Base-by-base conservation (phyloP, 345 rosid species). In the Lenwebbia sp. region DNA sequence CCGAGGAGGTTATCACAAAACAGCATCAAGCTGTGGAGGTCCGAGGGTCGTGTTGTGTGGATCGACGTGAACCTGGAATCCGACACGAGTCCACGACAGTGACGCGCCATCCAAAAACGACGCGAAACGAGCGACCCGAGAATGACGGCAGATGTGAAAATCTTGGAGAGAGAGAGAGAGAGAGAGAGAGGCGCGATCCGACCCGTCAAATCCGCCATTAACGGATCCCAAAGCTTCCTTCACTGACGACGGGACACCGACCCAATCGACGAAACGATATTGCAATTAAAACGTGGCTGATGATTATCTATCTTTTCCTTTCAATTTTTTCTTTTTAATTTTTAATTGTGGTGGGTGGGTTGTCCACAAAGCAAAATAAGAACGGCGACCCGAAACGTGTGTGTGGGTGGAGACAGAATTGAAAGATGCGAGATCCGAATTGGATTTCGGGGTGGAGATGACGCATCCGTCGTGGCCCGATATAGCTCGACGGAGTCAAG, bases 401-500 rank as follows among this genome's bases (percentile, higher is more conserved):
- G 13, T 2, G 52, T 10, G 23, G 21, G 58, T 65, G 28, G 82
- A 28, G 83, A 85, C 58, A 51, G 33, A 53, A 52, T 22, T 41
- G 28, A 53, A 53, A 37, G 44, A 51, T 33, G 82, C 26, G 55
- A 14, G 87, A 90, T 88, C 89, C 83, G 65, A 85, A 89, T 83
- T 88, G 86, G 90, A 87, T 86, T 87, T 82, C 82, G 86, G 86
- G 33, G 25, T 28, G 55, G 78, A 33, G 78, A 33, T 19, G 78
- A 9, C 78, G 78, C 47, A 10, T 70, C 78, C 26, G 26, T 37
- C 26, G 26, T 70, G 81, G 81, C 47, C 81, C 81, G 47, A 37
- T 10, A 8, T 5, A 17, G 81, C 47, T 37, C 25, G 47, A 37
- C 47, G 41, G 82, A 37, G 86, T 85, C 86, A 85, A 85, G 41